These are phyloP conservation scores for Colletotrichum karsti DNA, from an alignment of 2,329 filamentous ascomycete species.

Conservation along the genomic window DNA sequence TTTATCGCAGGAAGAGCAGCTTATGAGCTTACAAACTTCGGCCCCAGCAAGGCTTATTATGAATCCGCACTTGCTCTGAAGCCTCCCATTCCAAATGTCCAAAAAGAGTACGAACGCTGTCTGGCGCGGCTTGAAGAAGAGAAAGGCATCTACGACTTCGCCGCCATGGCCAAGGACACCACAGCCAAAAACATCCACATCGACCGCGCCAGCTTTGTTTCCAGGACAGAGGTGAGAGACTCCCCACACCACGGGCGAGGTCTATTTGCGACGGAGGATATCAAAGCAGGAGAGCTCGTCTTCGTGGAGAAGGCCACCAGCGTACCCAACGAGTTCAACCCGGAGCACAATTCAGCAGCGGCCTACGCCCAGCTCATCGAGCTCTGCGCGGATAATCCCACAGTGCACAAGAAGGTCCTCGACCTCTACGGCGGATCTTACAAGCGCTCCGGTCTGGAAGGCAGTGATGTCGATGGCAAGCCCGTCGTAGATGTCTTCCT, in stretches of 20 bases:
- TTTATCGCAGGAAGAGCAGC: constrained; percentile 42
- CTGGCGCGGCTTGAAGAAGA: constrained; percentile 17
- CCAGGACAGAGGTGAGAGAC: constrained; percentile 39
- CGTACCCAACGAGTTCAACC: constrained; percentile 51
- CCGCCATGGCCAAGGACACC: constrained; percentile 21
- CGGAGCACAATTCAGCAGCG: constrained; percentile 48
- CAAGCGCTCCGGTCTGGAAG: constrained; percentile 39
- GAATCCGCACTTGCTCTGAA: constrained; percentile 35
- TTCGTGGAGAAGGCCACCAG: constrained; percentile 51
- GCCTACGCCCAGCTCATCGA: constrained; percentile 50
- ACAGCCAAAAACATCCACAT: constrained; percentile 30
- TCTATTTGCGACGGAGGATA: constrained; percentile 47
- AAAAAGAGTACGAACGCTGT: constrained; percentile 30
- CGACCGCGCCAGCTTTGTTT: constrained; percentile 41
- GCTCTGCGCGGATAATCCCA: constrained; percentile 49
- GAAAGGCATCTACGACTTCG: constrained; percentile 30
- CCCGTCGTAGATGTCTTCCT: constrained; percentile 48
- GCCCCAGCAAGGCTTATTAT: constrained; percentile 32
- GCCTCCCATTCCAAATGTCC: constrained; percentile 27
- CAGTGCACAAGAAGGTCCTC: constrained; percentile 41
- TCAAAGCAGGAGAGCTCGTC: constrained; percentile 49
- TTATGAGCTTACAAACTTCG: constrained; percentile 43
- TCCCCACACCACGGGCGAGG: constrained; percentile 48
- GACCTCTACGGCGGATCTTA: constrained; percentile 45
- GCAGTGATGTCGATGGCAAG: constrained; percentile 41